These are phyloP conservation scores for Pestalotiopsis sp. DNA, from an alignment of 2,329 filamentous ascomycete species.

Conservation along the genomic window DNA sequence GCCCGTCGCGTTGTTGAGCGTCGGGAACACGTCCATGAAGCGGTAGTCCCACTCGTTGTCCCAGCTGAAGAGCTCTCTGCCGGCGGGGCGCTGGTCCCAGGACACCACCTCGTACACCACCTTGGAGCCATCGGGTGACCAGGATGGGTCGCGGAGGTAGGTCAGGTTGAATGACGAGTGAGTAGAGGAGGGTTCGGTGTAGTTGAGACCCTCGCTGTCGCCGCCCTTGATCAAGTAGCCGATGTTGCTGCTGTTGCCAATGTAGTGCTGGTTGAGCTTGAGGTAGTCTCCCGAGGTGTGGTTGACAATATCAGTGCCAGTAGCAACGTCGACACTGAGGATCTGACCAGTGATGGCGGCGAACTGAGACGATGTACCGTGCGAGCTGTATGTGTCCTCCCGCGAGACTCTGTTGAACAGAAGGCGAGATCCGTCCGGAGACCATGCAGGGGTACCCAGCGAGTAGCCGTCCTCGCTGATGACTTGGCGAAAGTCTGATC, in stretches of 20 bases:
- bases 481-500: conserved; percentile 37
- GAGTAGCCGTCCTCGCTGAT: conserved; percentile 33
- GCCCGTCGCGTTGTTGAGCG: conserved; percentile 23
- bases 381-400: conserved; percentile 39
- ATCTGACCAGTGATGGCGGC: conserved; percentile 30
- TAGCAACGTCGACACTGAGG: conserved; percentile 39
- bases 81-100: conserved; percentile 33
- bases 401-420: conserved; percentile 41
- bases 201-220: conserved; percentile 28
- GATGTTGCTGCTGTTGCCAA: conserved; percentile 17
- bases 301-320: conserved; percentile 32
- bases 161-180: conserved; percentile 15
- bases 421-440: conserved; percentile 35
- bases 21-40: conserved; percentile 44
- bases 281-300: conserved; percentile 29
- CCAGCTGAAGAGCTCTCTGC: conserved; percentile 39
- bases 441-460: conserved; percentile 40
- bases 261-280: conserved; percentile 29
- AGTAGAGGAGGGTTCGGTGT: conserved; percentile 20
- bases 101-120: conserved; percentile 25
- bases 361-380: conserved; percentile 26
- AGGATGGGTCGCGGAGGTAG: conserved; percentile 21
- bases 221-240: conserved; percentile 31
- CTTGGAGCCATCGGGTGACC: conserved; percentile 35
- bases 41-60: conserved; percentile 42